phyloP scores from a whole-genome alignment of 192 early-diverging fungal genomes.

The Coemansia sp. region DNA sequence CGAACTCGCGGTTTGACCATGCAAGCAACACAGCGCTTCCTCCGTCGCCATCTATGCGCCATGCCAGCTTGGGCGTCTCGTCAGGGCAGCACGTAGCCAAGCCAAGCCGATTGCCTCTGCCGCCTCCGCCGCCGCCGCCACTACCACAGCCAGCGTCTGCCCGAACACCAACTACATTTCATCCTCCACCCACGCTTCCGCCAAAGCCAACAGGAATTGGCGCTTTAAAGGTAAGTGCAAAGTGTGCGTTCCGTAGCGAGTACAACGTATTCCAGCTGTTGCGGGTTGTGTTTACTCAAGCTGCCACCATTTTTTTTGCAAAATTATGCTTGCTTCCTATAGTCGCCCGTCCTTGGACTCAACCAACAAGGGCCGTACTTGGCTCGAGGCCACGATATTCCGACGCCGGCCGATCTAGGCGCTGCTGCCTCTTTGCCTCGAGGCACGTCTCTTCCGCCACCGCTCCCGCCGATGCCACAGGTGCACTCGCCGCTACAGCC shows the following conservation, averaged over 20 bases:
- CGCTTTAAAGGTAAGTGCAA: slow-evolving; percentile 23
- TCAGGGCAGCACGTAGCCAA: neutral
- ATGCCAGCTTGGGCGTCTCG: neutral
- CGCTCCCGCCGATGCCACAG: slow-evolving; percentile 13
- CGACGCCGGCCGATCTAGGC: neutral
- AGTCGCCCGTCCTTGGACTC: slow-evolving; percentile 14
- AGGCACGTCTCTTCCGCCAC: slow-evolving; percentile 17
- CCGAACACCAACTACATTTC: neutral
- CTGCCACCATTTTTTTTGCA: neutral
- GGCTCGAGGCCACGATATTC: slow-evolving; percentile 16
- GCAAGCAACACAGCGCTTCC: neutral
- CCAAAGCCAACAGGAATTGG: slow-evolving; percentile 42
- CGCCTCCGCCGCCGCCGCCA: neutral
- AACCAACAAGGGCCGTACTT: neutral
- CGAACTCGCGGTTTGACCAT: neutral
- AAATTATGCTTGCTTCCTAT: neutral
- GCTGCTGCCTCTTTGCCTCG: neutral
- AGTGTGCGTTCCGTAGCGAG: too few relatives aligned
- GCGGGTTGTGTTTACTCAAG: neutral
- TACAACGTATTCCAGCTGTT: neutral
- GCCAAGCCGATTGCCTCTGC: slow-evolving; percentile 5
- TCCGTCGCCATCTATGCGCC: neutral
- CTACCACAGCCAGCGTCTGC: neutral
- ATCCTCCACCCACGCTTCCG: slow-evolving; percentile 24
- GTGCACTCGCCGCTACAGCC: slow-evolving; percentile 10